Base-by-base conservation (phyloP, 768 basidiomycete species). In the Favolaschia claudopus region DNA sequence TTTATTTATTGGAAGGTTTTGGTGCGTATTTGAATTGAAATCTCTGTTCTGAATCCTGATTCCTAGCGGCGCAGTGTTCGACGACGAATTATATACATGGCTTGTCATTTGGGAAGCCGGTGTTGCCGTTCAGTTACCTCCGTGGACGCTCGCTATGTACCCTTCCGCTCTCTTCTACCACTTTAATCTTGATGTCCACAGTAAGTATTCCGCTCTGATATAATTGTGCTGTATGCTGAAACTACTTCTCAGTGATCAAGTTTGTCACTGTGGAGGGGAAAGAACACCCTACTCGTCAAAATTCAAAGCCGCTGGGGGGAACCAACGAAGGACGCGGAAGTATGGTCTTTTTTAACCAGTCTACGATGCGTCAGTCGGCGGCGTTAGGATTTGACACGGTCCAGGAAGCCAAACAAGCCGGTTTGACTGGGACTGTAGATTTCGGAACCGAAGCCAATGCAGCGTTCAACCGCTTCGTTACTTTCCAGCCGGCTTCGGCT, bases 91-190 rank as follows among this genome's bases (percentile, higher is more conserved):
- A 28, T 40, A 57, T 2, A 63, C 66, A 4, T 78, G 75, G 75
- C 60, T 78, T 2, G 75, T 74, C 0, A 47, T 78, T 1, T 78
- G 74, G 73, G 74, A 78, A 56, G 72, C 70, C 10, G 71, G 67
- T 0, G 55, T 78, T 0, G 62, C 69, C 1, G 60, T 78, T 24
- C 50, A 78, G 59, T 56, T 78, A 2, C 77, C 73, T 2, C 67
- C 75, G 5, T 72, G 76, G 63, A 66, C 70, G 0, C 33, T 71
- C 1, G 31, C 69, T 0, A 29, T 69, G 20, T 78, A 77, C 43
- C 74, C 76, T 0, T 78, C 75, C 10, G 67, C 73, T 0, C 59
- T 78, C 1, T 65, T 77, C 2, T 69, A 63, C 42, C 74, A 77
- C 43, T 77, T 77, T 45, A 77, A 77, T 36, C 40, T 75, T 8